Base-by-base conservation (phyloP, 1,284 basidiomycete genomes). In the Rhodotorula sp. region DNA sequence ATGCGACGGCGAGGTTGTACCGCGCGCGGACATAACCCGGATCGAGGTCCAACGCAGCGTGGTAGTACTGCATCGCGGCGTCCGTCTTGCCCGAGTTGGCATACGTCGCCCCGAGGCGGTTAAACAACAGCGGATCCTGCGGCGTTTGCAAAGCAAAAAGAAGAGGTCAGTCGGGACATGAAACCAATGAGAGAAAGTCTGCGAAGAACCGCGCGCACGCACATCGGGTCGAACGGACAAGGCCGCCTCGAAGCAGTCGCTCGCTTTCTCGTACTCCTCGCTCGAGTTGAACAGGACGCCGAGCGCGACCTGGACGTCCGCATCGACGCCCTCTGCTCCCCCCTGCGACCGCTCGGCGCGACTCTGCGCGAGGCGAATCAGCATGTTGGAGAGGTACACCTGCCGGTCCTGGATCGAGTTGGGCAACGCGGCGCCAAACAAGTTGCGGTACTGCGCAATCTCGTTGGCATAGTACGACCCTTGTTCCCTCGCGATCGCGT, bases 51-150 rank as follows among this genome's bases (percentile, higher is more conserved):
- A 99, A 85, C 3, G 96, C 97, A 63, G 88, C 88, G 79, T 90
- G 88, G 82, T 99, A 99, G 82, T 93, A 97, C 75, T 90, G 84
- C 23, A 97, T 85, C 15, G 97, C 95, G 73, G 93, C 89, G 57
- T 88, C 87, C 26, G 92, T 88, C 63, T 86, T 86, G 0, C 96
- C 95, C 21, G 78, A 80, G 72, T 99, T 99, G 60, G 94, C 94
- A 80, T 97, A 88, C 3, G 95, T 98, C 23, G 96, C 96, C 21
- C 96, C 96, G 39, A 98, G 91, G 34, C 96, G 88, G 81, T 99
- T 99, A 83, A 94, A 97, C 73, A 99, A 82, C 61, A 96, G 84
- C 91, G 93, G 97, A 80, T 99, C 96, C 91, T 94, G 74, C 18
- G 39, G 20, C 46, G 26, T 10, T 18, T 8, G 34, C 34, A 34